These are phyloP conservation scores for Colletotrichum graminicola DNA, from an alignment of 2,329 filamentous ascomycete species.

Conservation along the genomic window DNA sequence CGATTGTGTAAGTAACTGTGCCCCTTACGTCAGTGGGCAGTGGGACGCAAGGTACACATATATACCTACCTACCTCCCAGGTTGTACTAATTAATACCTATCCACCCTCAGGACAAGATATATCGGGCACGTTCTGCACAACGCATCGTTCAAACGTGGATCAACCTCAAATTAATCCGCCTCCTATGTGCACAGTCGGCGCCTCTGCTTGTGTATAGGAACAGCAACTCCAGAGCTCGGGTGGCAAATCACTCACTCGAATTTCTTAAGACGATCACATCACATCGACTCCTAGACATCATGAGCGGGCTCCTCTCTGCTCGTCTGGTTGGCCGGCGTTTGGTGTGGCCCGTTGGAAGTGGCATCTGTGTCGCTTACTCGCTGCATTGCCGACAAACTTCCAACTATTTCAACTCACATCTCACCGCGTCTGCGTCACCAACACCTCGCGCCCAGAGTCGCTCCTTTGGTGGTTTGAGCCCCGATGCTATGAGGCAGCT, in stretches of 20 bases:
- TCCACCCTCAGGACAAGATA: background rate
- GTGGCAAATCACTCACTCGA: background rate
- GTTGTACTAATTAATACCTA: background rate
- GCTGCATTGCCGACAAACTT: conserved; percentile 14
- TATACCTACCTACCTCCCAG: background rate
- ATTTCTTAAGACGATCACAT: background rate
- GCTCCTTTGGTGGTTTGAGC: conserved; percentile 20
- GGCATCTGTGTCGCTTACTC: conserved; percentile 29
- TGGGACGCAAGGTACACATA: background rate
- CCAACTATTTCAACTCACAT: conserved; percentile 9
- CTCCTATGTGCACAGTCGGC: background rate
- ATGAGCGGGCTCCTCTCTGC: conserved; percentile 28
- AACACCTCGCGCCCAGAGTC: background rate
- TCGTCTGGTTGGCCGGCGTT: conserved; percentile 10
- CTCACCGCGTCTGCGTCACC: background rate
- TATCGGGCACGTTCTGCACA: background rate
- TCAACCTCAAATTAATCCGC: background rate
- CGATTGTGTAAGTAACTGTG: background rate
- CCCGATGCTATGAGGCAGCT: conserved; percentile 35
- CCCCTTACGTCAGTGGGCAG: background rate
- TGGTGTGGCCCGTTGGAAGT: conserved; percentile 29
- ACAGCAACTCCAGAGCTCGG: background rate
- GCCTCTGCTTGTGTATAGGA: background rate
- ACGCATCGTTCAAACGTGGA: background rate
- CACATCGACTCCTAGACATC: background rate